Evolutionary conservation across 495 filamentous ascomycete genomes (phyloP).

Genomic region (Tuber calosporum): DNA sequence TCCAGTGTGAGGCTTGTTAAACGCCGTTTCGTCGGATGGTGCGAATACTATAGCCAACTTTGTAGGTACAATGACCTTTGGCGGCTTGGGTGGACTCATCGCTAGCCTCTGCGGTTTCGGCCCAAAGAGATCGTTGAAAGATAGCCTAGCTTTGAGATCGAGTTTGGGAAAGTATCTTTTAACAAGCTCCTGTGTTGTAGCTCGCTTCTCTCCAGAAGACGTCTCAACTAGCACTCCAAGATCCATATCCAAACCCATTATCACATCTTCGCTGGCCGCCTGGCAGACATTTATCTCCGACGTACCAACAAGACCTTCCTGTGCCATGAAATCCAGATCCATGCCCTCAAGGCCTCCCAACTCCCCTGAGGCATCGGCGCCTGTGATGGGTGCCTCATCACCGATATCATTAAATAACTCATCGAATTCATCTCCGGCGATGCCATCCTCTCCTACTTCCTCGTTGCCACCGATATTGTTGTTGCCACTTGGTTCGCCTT

Average conservation of each 20-base stretch:
- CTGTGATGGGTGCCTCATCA: constrained; percentile 40
- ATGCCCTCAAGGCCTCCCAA: constrained; percentile 51
- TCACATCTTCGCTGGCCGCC: constrained; percentile 41
- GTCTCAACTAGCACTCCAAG: constrained; percentile 9
- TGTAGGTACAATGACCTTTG: constrained; percentile 72
- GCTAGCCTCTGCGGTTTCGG: constrained; percentile 60
- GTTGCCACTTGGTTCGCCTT: constrained; percentile 47
- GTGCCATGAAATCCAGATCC: constrained; percentile 8
- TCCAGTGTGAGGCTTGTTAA: constrained; percentile 56
- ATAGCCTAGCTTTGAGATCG: constrained; percentile 42
- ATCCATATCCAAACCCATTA: constrained; percentile 21
- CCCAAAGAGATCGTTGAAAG: constrained; percentile 51
- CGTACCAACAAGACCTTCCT: constrained; percentile 19
- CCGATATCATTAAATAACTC: constrained; percentile 51
- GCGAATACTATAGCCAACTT: constrained; percentile 81
- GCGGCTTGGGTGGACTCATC: constrained; percentile 63
- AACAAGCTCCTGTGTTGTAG: constrained; percentile 42
- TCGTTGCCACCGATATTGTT: constrained; percentile 27
- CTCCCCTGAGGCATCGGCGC: constrained; percentile 40
- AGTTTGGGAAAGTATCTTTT: constrained; percentile 40
- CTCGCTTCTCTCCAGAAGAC: constrained; percentile 34
- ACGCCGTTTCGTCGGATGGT: constrained; percentile 70
- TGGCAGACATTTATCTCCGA: constrained; percentile 9
- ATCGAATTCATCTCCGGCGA: constrained; percentile 47
- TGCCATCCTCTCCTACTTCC: constrained; percentile 22